Evolutionary conservation across 768 basidiomycete genomes (phyloP), one percentile per base, ranked within the genome.

Genomic region (Suillus alpinus): DNA sequence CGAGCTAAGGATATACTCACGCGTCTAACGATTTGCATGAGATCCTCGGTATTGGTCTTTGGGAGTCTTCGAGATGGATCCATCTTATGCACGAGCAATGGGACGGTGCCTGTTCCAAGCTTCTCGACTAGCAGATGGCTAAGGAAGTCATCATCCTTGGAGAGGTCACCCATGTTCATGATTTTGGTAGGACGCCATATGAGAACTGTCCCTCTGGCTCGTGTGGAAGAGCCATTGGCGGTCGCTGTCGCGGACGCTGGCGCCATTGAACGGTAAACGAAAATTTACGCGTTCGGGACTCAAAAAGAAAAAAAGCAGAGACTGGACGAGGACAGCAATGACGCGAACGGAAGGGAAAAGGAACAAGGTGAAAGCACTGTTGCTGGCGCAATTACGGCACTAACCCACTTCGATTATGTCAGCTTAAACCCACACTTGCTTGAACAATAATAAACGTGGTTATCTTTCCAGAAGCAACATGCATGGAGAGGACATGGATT

Each of bases 81-180:
- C 92, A 94, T 94, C 75, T 92, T 94, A 79, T 94, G 92, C 14
- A 94, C 92, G 59, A 87, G 83, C 57, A 94, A 81, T n/a, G 92
- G 92, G 8, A 88, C 87, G 40, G 68, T 75, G 36, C 89, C 89
- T 3, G 91, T 91, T 47, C 92, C 92, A 37, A 94, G 84, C 67
- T 93, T 93, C 77, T 94, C 92, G 63, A 94, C 90, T 60, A 94
- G 85, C 41, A 94, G 82, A 77, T 94, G 90, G 69, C 88, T 90
- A 72, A 94, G 86, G 73, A 93, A 94, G 76, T 94, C 92, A 73
- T 94, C 92, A 77, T 94, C 92, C 74, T 85, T 87, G 69, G 92
- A 90, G 63, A 94, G 84, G 84, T 94, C 92, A 75, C 84, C 84
- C 82, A 91, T 89, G 78, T 91, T 91, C 91, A 94, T 94, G 67